These are phyloP conservation scores for Croton laevigatus DNA, from an alignment of 441 rosid genomes.

Conservation along the genomic window DNA sequence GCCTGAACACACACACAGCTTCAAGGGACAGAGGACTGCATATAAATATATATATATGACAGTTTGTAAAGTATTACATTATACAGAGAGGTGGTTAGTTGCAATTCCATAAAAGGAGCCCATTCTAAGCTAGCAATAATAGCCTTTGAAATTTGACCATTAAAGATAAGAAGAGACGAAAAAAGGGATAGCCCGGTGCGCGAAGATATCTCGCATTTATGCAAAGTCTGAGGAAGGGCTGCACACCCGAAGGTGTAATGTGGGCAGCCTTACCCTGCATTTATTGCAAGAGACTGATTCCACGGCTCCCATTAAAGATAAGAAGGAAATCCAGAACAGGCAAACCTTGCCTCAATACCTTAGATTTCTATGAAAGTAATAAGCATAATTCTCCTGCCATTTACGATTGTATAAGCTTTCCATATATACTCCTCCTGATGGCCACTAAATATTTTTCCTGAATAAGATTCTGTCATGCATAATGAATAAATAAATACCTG, in stretches of 20 bases:
- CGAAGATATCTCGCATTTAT: too few species aligned
- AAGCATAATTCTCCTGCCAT: conserved; percentile 13
- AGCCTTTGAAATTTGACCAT: neutral
- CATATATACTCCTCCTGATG: neutral
- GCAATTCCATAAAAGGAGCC: neutral
- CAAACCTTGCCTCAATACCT: neutral
- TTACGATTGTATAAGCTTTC: neutral
- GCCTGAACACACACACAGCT: neutral
- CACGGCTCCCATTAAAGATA: neutral
- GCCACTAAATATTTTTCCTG: too few species aligned
- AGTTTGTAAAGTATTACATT: neutral
- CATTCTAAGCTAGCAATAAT: neutral
- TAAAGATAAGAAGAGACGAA: neutral
- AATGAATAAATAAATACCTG: neutral
- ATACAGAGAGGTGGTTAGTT: neutral
- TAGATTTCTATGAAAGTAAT: conserved; percentile 5
- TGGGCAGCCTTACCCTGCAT: too few species aligned
- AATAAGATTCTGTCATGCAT: neutral
- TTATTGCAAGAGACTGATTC: too few species aligned
- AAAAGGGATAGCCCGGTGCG: too few species aligned
- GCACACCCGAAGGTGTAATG: too few species aligned
- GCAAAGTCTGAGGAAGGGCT: too few species aligned
- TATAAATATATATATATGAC: neutral
- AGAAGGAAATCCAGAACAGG: neutral
- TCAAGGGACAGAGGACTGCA: neutral